Evolutionary conservation across 2,329 filamentous ascomycete species (phyloP), one percentile per base, ranked within the genome.

Genomic region (Pseudocercospora musae): DNA sequence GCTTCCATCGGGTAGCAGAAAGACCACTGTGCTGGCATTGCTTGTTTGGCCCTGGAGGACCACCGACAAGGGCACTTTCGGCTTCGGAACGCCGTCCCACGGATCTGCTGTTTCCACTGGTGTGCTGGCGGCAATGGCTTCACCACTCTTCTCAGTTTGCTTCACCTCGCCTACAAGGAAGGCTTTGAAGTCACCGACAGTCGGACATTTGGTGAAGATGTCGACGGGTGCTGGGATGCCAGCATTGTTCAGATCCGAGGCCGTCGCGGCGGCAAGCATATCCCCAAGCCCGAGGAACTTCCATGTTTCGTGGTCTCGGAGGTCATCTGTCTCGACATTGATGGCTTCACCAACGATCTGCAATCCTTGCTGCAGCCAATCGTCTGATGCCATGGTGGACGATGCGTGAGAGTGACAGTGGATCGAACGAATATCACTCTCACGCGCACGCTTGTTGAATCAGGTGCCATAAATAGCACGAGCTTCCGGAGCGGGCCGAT

Each of bases 1-100:
- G 57, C 74, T 73, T 11, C 81, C 82, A 66, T 83, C 81, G 4
- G 81, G 81, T 58, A 84, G 75, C 9, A 73, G 65, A 52, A 70
- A 72, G 9, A 72, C 62, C 7, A 64, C 57, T 18, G 44, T 66
- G n/a, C 29, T 50, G 2, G 70, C 54, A 11, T 42, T 65, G 10
- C 59, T 58, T 13, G 68, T 65, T n/a, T 65, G 55, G 33, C 69
- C 68, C 63, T 72, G 70, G 3, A 72, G 59, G 1, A 70, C 58
- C 7, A 71, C 59, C 3, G 69, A 70, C 3, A 73, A 59, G 7
- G 72, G 71, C 1, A 73, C 68, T 64, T 71, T 73, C 5, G 72
- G 70, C 60, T 73, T 73, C 2, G 72, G 69, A 4, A 73, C 57
- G 48, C 66, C 70, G 59, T 72, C 65, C 71, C 71, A 73, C 7